These are phyloP conservation scores for Chalciporus piperatus DNA, from an alignment of 768 basidiomycete species.

Conservation along the genomic window DNA sequence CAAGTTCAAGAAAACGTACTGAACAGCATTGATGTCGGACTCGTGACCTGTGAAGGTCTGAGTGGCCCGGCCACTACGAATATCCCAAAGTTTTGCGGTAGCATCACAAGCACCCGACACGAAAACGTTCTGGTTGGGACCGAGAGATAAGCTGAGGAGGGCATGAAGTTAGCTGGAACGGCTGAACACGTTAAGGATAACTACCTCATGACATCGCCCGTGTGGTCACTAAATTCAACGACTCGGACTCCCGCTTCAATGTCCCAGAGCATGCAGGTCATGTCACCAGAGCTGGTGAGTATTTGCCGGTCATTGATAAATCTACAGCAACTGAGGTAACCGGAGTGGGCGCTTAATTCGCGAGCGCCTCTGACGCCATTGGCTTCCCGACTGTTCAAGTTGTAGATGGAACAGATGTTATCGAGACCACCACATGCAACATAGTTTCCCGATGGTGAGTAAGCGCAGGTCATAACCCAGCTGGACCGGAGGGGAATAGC, in stretches of 20 bases:
- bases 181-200: neutral
- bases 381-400: slow-evolving; percentile 71
- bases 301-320: slow-evolving; percentile 99
- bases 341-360: slow-evolving; percentile 95
- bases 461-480: slow-evolving; percentile 99
- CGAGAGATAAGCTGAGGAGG: slow-evolving; percentile 77
- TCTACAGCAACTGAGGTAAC: slow-evolving; percentile 96
- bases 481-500: slow-evolving; percentile 96
- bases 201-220: slow-evolving; percentile 99
- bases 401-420: slow-evolving; percentile 99
- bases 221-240: slow-evolving; percentile 99
- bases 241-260: slow-evolving; percentile 96
- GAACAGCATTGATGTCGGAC: slow-evolving; percentile 98
- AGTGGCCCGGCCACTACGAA: slow-evolving; percentile 93
- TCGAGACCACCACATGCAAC: slow-evolving; percentile 99
- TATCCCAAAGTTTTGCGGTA: slow-evolving; percentile 98
- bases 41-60: slow-evolving; percentile 99
- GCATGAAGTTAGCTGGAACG: slow-evolving; percentile 9
- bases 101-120: slow-evolving; percentile 99
- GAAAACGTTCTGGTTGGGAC: slow-evolving; percentile 90
- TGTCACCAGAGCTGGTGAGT: slow-evolving; percentile 95
- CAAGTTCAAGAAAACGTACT: slow-evolving; percentile 53
- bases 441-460: slow-evolving; percentile 94
- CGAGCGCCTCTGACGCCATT: slow-evolving; percentile 87
- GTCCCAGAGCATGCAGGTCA: slow-evolving; percentile 99